A percentile compares a stretch with the other conserved stretches of the same genome.
Conservation (phyloP, 768 basidiomycete species). For the Kwoniella mangroviensis region DNA sequence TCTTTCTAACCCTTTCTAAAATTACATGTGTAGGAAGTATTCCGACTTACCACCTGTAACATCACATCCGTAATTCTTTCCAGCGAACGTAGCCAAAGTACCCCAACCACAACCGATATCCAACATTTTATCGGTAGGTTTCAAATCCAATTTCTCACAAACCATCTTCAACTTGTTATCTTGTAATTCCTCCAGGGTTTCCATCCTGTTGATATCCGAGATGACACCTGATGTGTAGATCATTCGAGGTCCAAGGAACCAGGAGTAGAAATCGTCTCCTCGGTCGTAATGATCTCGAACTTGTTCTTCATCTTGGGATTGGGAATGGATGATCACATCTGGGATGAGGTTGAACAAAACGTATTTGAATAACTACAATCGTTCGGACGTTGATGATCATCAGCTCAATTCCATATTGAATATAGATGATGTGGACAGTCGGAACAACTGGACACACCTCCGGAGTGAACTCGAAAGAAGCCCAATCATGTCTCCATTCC, state of each 20-base stretch:
- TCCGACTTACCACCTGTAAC: slow-evolving; percentile 70
- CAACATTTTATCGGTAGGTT: slow-evolving; percentile 72
- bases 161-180: slow-evolving; percentile 97
- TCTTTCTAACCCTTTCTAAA: no score
- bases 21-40: neutral
- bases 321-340: slow-evolving; percentile 92
- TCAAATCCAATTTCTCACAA: slow-evolving; percentile 88
- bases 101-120: slow-evolving; percentile 81
- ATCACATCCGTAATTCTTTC: slow-evolving; percentile 96
- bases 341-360: slow-evolving; percentile 85
- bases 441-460: slow-evolving; percentile 59
- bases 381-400: no score
- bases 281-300: slow-evolving; percentile 96
- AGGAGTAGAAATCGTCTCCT: slow-evolving; percentile 94
- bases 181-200: slow-evolving; percentile 91
- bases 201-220: slow-evolving; percentile 68
- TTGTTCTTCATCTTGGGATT: slow-evolving; percentile 89
- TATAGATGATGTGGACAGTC: neutral
- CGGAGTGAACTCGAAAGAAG: slow-evolving; percentile 84
- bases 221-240: slow-evolving; percentile 96
- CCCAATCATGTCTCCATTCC: slow-evolving; percentile 96
- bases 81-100: slow-evolving; percentile 88
- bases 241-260: slow-evolving; percentile 65
- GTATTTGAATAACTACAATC: slow-evolving; percentile 76
- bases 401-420: no score